Evolutionary conservation across 305 asterid species (phyloP).

Genomic region (Fraxinus xanthoxyloides): DNA sequence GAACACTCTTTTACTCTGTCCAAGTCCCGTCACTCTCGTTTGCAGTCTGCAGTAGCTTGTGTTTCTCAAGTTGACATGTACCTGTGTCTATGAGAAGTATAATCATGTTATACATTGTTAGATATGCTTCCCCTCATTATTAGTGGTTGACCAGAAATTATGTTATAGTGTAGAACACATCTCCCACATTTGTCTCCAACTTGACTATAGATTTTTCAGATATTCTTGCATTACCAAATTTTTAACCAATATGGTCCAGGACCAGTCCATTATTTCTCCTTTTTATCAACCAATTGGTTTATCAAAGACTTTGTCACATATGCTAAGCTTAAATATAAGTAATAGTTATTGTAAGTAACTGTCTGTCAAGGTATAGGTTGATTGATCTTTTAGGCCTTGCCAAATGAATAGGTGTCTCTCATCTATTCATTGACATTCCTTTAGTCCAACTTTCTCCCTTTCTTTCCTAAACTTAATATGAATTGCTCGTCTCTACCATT

Average conservation of each 20-base stretch:
- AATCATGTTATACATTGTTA: background rate
- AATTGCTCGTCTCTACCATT: constrained; percentile 8
- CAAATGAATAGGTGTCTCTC: background rate
- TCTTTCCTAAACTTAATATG: background rate
- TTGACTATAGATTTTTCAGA: background rate
- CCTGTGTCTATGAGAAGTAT: background rate
- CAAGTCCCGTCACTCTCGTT: background rate
- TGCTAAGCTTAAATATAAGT: background rate
- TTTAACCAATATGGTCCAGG: background rate
- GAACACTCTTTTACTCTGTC: background rate
- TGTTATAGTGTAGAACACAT: background rate
- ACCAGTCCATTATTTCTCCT: background rate
- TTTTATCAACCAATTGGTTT: background rate
- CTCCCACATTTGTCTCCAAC: background rate
- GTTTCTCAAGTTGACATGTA: background rate
- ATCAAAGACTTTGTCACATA: background rate
- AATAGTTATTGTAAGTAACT: background rate
- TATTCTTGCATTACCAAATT: background rate
- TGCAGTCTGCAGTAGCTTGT: background rate
- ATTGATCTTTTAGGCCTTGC: background rate
- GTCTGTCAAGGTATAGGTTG: constrained; percentile 12
- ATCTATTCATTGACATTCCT: background rate
- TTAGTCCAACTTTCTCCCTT: background rate
- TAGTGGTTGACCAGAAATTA: background rate
- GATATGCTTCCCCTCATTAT: background rate